Conservation (phyloP, 1,139 yeast species). For the Nakaseomyces nivariensis region DNA sequence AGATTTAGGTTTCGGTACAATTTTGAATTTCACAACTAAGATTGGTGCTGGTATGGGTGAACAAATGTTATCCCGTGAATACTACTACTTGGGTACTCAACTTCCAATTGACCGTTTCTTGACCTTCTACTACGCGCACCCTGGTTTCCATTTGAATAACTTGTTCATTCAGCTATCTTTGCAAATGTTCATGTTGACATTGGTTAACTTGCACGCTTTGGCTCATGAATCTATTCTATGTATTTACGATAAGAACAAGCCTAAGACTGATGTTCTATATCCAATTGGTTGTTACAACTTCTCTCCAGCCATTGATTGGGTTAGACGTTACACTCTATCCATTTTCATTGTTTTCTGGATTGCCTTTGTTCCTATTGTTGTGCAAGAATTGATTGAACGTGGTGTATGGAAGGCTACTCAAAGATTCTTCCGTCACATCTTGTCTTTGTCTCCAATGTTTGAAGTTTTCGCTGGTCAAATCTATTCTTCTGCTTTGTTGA, state of each 20-base stretch:
- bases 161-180: conserved; percentile 90
- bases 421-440: conserved; percentile 82
- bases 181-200: conserved; percentile 83
- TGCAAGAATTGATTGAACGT: conserved; percentile 94
- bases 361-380: conserved; percentile 89
- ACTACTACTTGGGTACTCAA: conserved; percentile 94
- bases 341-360: conserved; percentile 98
- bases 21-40: conserved; percentile 95
- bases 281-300: conserved; percentile 95
- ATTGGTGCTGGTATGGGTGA: conserved; percentile 99
- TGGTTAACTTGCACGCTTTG: conserved; percentile 83
- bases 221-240: conserved; percentile 87
- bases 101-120: conserved; percentile 94
- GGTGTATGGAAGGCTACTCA: conserved; percentile 94
- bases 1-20: conserved; percentile 98
- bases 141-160: conserved; percentile 98
- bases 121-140: conserved; percentile 96
- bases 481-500: conserved; percentile 80
- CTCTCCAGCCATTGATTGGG: conserved; percentile 88
- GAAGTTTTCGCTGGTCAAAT: conserved; percentile 99
- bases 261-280: conserved; percentile 71
- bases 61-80: conserved; percentile 97
- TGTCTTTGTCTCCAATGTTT: conserved; percentile 89
- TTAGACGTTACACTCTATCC: conserved; percentile 93
- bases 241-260: conserved; percentile 71